Evolutionary conservation across 2,329 filamentous ascomycete genomes (phyloP), one percentile per base, ranked within the genome.

Genomic region (Neofusicoccum kwambonambiense): DNA sequence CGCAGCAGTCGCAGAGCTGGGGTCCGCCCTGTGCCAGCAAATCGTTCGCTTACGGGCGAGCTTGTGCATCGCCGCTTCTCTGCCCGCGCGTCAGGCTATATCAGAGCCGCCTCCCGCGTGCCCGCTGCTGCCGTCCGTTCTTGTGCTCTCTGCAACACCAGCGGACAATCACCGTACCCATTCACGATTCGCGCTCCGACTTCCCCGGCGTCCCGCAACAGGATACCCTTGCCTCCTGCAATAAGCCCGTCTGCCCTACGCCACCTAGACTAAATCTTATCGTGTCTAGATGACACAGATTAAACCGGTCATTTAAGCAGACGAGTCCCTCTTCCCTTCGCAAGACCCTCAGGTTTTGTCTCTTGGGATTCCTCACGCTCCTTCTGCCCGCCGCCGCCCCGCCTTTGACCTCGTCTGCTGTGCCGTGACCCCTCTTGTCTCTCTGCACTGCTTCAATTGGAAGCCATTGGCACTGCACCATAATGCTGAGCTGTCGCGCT

Each of bases 271-370:
- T 63, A 61, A 65, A 65, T 65, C 56, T 65, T 60, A 65, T 65
- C 63, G 63, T 60, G 54, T 65, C 63, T 61, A 60, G 63, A 65
- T 61, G 63, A 58, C 63, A 65, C 63, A 65, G 44, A 41, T 51
- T 44, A 60, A 52, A 57, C 41, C 62, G 63, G 42, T 45, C 63
- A 65, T 65, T 60, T 65, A 65, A 65, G 52, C 52, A 50, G 39
- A 45, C 62, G 47, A 62, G 35, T 50, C 42, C 51, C 52, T 64
- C 62, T 44, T 49, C 44, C 51, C 42, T 34, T 51, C 44, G n/a
- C 44, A 39, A 34, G n/a, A 41, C 27, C 61, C 31, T 44, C 61
- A 63, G 49, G 61, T 54, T 41, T 56, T 44, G 42, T 64, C 50
- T 22, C n/a, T 45, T 54, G 61, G 61, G 49, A 45, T 64, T 56